A percentile compares a stretch with the other conserved stretches of the same genome.
These are phyloP conservation scores for Euclidium syriacum DNA, from an alignment of 345 rosid genomes.

Conservation along the genomic window DNA sequence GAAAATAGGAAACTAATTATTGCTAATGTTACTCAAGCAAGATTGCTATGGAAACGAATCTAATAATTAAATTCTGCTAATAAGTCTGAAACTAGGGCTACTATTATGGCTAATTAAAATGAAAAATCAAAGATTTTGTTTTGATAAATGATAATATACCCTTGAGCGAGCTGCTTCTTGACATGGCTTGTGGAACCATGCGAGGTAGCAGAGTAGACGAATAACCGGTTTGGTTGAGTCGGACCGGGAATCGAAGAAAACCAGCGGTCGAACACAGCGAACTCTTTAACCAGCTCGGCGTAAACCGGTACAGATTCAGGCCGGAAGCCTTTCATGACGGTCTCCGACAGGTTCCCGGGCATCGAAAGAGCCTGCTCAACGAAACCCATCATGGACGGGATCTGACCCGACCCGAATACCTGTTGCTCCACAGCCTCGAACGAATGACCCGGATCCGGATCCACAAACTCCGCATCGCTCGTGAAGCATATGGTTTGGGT, in stretches of 20 bases:
- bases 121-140: not conserved
- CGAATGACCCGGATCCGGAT: constrained; percentile 97
- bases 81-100: not conserved
- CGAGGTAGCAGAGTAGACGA: constrained; percentile 87
- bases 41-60: not conserved
- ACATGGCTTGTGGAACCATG: constrained; percentile 93
- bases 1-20: not conserved
- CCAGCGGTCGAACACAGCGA: constrained; percentile 89
- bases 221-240: constrained; percentile 89
- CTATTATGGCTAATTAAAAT: not conserved
- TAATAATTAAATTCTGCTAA: not conserved
- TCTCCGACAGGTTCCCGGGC: constrained; percentile 64
- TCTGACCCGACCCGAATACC: constrained; percentile 64
- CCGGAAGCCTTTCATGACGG: constrained; percentile 81
- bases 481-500: constrained; percentile 66
- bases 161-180: constrained; percentile 62
- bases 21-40: not conserved
- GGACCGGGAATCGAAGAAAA: constrained; percentile 97
- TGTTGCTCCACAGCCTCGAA: constrained; percentile 79
- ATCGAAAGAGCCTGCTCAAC: constrained; percentile 83
- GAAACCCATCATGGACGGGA: constrained; percentile 89
- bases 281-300: constrained; percentile 57
- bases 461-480: constrained; percentile 85
- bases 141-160: constrained; percentile 40
- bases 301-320: constrained; percentile 74